A percentile compares a stretch with the other conserved stretches of the same genome.
phyloP scores from a whole-genome alignment of 495 filamentous ascomycete genomes.

The Penicilliopsis zonata region DNA sequence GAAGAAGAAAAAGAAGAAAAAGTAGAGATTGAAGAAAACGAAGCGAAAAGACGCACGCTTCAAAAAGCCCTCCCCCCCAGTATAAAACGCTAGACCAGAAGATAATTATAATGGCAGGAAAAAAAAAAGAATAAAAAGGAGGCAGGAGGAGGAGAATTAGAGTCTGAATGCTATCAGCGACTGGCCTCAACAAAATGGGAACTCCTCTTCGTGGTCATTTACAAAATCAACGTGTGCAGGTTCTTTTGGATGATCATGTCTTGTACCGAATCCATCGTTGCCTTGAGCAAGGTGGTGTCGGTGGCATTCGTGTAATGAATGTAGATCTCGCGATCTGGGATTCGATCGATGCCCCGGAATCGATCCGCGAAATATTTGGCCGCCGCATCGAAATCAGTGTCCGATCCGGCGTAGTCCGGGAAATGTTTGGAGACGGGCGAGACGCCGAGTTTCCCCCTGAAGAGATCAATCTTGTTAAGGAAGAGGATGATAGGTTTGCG shows the following conservation, averaged over 20 bases:
- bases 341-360: conserved; percentile 77
- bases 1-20: conserved; percentile 3
- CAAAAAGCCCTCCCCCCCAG: conserved; percentile 1
- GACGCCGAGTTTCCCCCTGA: conserved; percentile 72
- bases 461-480: conserved; percentile 98
- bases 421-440: conserved; percentile 85
- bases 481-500: conserved; percentile 94
- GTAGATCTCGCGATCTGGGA: conserved; percentile 79
- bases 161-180: not conserved
- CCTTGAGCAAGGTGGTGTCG: conserved; percentile 89
- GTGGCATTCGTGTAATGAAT: conserved; percentile 91
- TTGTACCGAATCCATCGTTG: conserved; percentile 93
- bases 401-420: conserved; percentile 67
- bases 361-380: conserved; percentile 83
- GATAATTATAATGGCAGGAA: conserved; percentile 7
- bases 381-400: conserved; percentile 45
- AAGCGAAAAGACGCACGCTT: conserved; percentile 7
- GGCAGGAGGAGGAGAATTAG: conserved; percentile 11
- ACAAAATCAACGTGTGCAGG: conserved; percentile 87
- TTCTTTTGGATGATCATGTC: conserved; percentile 99
- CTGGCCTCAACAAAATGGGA: not conserved
- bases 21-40: conserved; percentile 10
- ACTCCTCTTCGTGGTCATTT: conserved; percentile 19
- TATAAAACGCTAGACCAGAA: conserved; percentile 11
- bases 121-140: conserved; percentile 12